Conservation (phyloP, 1,139 yeast genomes). For the Kazachstania sp. region DNA sequence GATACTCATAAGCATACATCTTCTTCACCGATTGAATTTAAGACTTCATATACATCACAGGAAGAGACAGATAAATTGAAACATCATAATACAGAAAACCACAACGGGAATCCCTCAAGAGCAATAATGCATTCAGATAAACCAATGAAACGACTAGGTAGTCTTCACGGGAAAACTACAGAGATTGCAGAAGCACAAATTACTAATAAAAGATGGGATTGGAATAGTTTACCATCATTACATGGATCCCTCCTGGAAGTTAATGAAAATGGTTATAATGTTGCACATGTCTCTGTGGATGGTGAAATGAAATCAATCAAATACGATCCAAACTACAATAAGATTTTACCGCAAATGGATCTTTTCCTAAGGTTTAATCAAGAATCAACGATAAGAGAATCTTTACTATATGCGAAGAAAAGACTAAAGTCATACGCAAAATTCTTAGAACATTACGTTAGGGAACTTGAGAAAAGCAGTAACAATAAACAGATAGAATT, state of each 20-base stretch:
- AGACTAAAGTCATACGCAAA: conserved; percentile 15
- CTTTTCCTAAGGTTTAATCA: conserved; percentile 22
- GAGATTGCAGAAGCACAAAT: conserved; percentile 12
- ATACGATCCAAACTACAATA: conserved; percentile 23
- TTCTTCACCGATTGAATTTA: not conserved
- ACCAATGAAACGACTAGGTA: conserved; percentile 1
- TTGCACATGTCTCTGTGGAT: conserved; percentile 11
- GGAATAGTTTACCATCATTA: conserved; percentile 17
- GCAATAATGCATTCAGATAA: not conserved
- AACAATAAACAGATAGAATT: not conserved
- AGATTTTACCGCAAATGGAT: conserved; percentile 18
- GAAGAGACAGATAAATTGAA: not conserved
- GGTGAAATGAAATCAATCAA: conserved; percentile 21
- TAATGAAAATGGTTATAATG: conserved; percentile 6
- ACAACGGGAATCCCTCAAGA: not conserved
- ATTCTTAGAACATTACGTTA: not conserved
- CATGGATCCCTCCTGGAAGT: conserved; percentile 8
- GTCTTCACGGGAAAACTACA: conserved; percentile 11
- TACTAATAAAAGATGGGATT: conserved; percentile 14
- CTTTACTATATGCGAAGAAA: conserved; percentile 14
- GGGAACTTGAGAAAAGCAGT: not conserved
- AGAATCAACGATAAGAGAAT: conserved; percentile 17
- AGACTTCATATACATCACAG: not conserved
- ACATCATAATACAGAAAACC: not conserved
- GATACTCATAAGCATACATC: not conserved